A percentile compares a stretch with the other conserved stretches of the same genome.
These are phyloP conservation scores for Rubus idaeus DNA, from an alignment of 306 rosid genomes.

Conservation along the genomic window DNA sequence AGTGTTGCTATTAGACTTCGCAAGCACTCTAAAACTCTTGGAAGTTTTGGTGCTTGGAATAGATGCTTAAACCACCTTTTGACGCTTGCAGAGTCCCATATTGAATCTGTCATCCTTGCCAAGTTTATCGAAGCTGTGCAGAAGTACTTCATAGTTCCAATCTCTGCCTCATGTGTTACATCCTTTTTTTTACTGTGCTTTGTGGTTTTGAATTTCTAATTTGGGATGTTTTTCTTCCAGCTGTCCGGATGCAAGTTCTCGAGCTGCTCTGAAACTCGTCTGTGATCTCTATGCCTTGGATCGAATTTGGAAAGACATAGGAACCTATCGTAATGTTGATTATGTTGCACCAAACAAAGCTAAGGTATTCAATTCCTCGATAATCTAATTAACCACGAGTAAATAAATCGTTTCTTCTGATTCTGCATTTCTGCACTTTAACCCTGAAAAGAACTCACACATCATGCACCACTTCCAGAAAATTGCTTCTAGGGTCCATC, in stretches of 20 bases:
- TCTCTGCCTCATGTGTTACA: slow-evolving; percentile 14
- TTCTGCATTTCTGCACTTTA: neutral
- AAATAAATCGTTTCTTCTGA: neutral
- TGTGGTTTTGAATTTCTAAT: slow-evolving; percentile 24
- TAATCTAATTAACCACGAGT: neutral
- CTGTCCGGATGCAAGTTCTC: slow-evolving; percentile 73
- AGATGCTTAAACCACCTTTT: slow-evolving; percentile 95
- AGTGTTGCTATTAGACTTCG: slow-evolving; percentile 79
- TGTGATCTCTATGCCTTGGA: slow-evolving; percentile 97
- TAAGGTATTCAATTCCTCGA: slow-evolving; percentile 49
- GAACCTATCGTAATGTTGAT: slow-evolving; percentile 96
- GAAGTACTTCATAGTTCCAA: slow-evolving; percentile 49
- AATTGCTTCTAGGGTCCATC: neutral
- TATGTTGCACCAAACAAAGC: slow-evolving; percentile 98
- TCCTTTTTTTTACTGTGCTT: slow-evolving; percentile 6
- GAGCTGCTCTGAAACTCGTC: slow-evolving; percentile 77
- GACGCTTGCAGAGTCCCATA: slow-evolving; percentile 93
- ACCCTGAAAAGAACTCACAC: neutral
- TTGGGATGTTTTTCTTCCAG: slow-evolving; percentile 40
- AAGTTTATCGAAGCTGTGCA: slow-evolving; percentile 81
- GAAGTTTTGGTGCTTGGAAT: slow-evolving; percentile 93
- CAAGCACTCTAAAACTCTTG: slow-evolving; percentile 86
- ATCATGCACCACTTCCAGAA: neutral
- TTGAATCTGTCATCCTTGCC: slow-evolving; percentile 87
- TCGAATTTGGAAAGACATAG: slow-evolving; percentile 93